Conservation (phyloP, 2,329 filamentous ascomycete species). For the Pyrenophora graminea region DNA sequence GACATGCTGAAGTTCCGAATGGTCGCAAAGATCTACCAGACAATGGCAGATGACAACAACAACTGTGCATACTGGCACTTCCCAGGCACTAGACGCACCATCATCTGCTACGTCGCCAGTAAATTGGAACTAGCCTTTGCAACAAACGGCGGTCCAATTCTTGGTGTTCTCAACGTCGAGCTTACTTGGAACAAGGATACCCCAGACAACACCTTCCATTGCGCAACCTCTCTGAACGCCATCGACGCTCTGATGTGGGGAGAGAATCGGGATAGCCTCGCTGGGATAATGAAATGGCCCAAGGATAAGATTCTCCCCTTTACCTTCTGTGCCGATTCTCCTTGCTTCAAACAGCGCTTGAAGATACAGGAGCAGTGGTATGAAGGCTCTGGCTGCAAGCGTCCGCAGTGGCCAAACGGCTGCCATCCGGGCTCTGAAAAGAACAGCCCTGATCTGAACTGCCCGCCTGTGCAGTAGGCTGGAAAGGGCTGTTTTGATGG, state of each 20-base stretch:
- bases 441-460: background rate
- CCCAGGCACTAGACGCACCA: background rate
- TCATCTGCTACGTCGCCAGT: conserved; percentile 1
- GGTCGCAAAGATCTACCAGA: conserved; percentile 2
- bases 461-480: background rate
- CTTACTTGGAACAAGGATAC: conserved; percentile 6
- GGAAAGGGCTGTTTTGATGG: too few species aligned
- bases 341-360: background rate
- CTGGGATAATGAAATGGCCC: background rate
- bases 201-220: background rate
- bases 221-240: background rate
- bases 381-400: background rate
- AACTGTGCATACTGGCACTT: background rate
- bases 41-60: background rate
- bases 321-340: background rate
- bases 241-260: conserved; percentile 5
- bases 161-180: conserved; percentile 1
- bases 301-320: background rate
- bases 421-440: background rate
- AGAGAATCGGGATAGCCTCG: background rate
- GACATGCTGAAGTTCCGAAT: conserved; percentile 1
- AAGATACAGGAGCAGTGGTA: background rate
- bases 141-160: conserved; percentile 4
- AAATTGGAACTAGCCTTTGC: conserved; percentile 1
- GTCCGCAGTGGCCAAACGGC: background rate